Base-by-base conservation (phyloP, 2,329 filamentous ascomycete genomes). In the Penicillium sp. region DNA sequence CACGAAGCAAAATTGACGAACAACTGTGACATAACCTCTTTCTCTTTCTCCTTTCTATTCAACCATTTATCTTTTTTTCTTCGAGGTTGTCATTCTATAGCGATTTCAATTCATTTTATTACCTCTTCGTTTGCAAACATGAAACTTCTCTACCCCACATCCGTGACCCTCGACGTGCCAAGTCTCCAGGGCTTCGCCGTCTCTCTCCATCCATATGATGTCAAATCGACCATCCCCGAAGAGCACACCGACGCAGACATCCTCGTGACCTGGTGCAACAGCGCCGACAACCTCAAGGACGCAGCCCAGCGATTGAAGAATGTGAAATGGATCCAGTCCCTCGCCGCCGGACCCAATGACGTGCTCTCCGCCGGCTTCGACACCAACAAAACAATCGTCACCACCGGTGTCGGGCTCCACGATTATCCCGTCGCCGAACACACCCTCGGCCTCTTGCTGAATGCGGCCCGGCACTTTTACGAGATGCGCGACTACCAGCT, bases 111-210 rank as follows among this genome's bases (percentile, higher is more conserved):
- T 13, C 6, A 13, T 32, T 11, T 36, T 39, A 25, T 46, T 72
- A 69, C 26, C 47, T 55, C 26, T 5, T 32, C 11, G 29, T 8
- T 8, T 11, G 11, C 8, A 5, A 32, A 8, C 7, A 60, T 60
- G 80, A 85, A 85, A 71, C 78, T 85, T 55, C 79, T 84, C 54
- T 84, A 84, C 70, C 82, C 82, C 43, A 84, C 79, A 47, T 83
- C 81, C 3, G 73, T 84, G 52, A 71, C 70, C 45, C 75, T 84
- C 64, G 75, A 84, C 69, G 59, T 75, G 50, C 53, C 73, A 51
- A 72, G 68, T 60, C 73, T 84, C 50, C 67, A 82, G 56, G 81
- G 80, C 59, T 84, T 82, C 72, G 72, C 75, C 41, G 74, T 79
- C 39, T 65, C 72, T 2, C 73, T 84, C n/a, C 73, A 80, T 57